A percentile compares a stretch with the other conserved stretches of the same genome.
phyloP scores from a whole-genome alignment of 2,329 filamentous ascomycete genomes.

The Atkinsonella hypoxylon region DNA sequence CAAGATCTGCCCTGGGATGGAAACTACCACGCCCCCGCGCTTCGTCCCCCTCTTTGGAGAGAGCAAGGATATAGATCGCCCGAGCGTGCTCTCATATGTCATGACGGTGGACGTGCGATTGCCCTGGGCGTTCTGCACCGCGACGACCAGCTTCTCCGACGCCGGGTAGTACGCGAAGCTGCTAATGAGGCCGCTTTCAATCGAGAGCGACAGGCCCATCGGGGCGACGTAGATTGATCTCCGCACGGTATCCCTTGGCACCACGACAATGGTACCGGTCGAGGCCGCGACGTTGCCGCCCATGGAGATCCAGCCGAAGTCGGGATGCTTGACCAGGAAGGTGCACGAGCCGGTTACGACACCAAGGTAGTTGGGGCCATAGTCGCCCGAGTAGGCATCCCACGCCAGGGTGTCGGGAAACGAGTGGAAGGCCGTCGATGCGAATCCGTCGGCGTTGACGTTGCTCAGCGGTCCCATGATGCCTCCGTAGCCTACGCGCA shows the following conservation, averaged over 20 bases:
- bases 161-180: conserved; percentile 20
- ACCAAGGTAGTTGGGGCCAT: conserved; percentile 42
- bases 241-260: conserved; percentile 33
- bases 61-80: neutral
- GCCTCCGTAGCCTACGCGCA: conserved; percentile 43
- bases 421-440: conserved; percentile 43
- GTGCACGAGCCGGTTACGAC: conserved; percentile 35
- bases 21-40: neutral
- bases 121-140: neutral
- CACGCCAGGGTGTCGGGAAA: conserved; percentile 43
- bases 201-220: conserved; percentile 26
- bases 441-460: conserved; percentile 42
- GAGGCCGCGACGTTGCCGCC: conserved; percentile 28
- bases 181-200: conserved; percentile 32
- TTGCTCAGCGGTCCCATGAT: conserved; percentile 40
- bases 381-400: conserved; percentile 46
- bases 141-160: neutral
- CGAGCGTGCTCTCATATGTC: conserved; percentile 2
- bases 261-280: conserved; percentile 20
- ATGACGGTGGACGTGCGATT: neutral
- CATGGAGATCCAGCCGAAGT: conserved; percentile 35
- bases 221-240: conserved; percentile 35
- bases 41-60: neutral
- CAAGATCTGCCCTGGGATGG: neutral
- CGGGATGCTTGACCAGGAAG: conserved; percentile 33